These are phyloP conservation scores for Jaenimonas drosophilae DNA, from an alignment of 208 protist genomes.

Conservation along the genomic window DNA sequence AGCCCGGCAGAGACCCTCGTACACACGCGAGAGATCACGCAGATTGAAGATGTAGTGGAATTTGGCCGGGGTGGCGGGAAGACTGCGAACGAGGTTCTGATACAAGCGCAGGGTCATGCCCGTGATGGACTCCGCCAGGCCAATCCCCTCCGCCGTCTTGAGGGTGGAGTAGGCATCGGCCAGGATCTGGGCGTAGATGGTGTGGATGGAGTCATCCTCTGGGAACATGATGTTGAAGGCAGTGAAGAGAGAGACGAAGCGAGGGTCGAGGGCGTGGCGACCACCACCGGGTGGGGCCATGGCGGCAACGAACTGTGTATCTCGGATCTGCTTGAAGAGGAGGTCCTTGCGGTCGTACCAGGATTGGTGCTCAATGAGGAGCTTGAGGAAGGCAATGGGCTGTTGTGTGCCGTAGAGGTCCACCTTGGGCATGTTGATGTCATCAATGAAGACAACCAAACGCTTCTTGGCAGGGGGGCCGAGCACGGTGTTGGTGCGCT, in stretches of 20 bases:
- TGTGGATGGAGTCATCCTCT: conserved; percentile 91
- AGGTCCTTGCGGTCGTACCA: conserved; percentile 97
- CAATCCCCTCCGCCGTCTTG: conserved; percentile 12
- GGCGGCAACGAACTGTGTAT: conserved; percentile 95
- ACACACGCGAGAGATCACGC: conserved; percentile 96
- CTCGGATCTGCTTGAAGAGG: conserved; percentile 93
- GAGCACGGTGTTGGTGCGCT: conserved; percentile 92
- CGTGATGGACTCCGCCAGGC: conserved; percentile 73
- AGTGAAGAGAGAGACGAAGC: conserved; percentile 96
- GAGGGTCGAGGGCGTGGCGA: conserved; percentile 95
- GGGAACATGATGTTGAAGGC: conserved; percentile 98
- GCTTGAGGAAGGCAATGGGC: conserved; percentile 97
- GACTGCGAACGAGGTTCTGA: conserved; percentile 64
- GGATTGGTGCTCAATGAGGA: conserved; percentile 93
- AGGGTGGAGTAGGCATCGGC: conserved; percentile 77
- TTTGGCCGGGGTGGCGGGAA: conserved; percentile 97
- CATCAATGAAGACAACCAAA: conserved; percentile 97
- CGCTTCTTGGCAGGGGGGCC: conserved; percentile 95
- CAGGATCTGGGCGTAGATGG: conserved; percentile 96
- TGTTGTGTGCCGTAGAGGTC: conserved; percentile 98
- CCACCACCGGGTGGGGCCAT: conserved; percentile 97
- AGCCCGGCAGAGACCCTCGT: conserved; percentile 95
- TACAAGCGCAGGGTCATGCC: conserved; percentile 93
- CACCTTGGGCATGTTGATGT: conserved; percentile 98
- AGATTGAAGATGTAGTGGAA: conserved; percentile 99